Evolutionary conservation across 306 rosid genomes (phyloP).

Genomic region (Malus fusca): DNA sequence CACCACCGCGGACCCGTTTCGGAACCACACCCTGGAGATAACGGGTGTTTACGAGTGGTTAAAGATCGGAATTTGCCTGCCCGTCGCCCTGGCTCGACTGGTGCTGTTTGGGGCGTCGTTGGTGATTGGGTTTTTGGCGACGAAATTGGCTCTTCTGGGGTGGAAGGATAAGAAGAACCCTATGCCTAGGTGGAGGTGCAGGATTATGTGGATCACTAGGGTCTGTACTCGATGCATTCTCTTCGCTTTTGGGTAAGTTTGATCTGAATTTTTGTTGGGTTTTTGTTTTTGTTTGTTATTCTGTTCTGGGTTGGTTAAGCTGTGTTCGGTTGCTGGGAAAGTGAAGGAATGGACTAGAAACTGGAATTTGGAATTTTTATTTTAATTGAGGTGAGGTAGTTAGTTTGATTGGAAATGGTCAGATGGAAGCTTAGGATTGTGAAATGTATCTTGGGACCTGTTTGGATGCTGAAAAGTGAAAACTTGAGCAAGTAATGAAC

Average conservation of each 20-base stretch:
- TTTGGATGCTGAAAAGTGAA: not conserved
- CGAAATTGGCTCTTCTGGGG: conserved; percentile 59
- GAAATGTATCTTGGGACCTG: not conserved
- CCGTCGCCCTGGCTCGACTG: conserved; percentile 49
- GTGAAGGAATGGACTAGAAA: not conserved
- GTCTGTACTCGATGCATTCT: conserved; percentile 63
- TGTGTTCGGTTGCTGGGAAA: not conserved
- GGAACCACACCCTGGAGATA: conserved; percentile 41
- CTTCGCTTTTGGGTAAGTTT: conserved; percentile 73
- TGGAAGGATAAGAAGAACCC: conserved; percentile 80
- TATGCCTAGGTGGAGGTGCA: conserved; percentile 78
- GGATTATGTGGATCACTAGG: conserved; percentile 83
- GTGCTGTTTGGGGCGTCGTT: conserved; percentile 54
- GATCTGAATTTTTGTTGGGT: not conserved
- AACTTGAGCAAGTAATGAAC: not conserved
- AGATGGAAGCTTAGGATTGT: not conserved
- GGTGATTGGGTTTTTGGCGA: conserved; percentile 58
- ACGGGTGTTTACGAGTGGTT: conserved; percentile 64
- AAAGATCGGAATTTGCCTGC: conserved; percentile 48
- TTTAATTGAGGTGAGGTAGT: not conserved
- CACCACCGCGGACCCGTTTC: conserved; percentile 65
- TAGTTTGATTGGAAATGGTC: not conserved
- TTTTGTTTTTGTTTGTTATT: not conserved
- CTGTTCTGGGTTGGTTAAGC: not conserved
- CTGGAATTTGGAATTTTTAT: not conserved